A percentile compares a stretch with the other conserved stretches of the same genome.
These are phyloP conservation scores for Thoreauomyces humboldtii DNA, from an alignment of 192 early-diverging fungal species.

Conservation along the genomic window DNA sequence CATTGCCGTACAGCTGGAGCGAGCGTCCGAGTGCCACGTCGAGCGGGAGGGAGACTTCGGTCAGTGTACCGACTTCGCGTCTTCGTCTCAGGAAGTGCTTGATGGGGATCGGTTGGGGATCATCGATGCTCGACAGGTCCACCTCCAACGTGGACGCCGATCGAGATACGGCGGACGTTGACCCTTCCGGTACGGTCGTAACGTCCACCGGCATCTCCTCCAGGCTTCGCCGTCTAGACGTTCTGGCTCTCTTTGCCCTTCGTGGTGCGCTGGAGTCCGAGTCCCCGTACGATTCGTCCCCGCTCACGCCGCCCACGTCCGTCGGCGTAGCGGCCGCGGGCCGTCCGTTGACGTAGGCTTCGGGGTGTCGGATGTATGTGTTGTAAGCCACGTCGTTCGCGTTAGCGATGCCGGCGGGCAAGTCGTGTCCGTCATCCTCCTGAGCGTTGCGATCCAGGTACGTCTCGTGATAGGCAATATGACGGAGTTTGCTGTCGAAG, in stretches of 20 bases:
- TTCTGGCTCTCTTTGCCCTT: no score
- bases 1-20: not conserved
- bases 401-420: not conserved
- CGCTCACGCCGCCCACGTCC: no score
- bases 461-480: conserved; percentile 28
- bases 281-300: no score
- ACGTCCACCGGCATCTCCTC: no score
- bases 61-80: conserved; percentile 2
- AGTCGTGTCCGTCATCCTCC: conserved; percentile 22
- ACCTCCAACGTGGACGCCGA: no score
- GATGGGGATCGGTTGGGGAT: not conserved
- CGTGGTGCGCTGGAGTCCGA: no score
- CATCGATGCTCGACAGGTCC: no score
- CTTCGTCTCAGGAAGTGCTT: conserved; percentile 15
- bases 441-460: conserved; percentile 29
- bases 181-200: no score
- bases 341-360: not conserved
- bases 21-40: conserved; percentile 30
- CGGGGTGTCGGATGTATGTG: conserved; percentile 7
- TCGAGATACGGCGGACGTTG: no score
- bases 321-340: not conserved
- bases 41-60: conserved; percentile 18
- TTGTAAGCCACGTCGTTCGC: not conserved
- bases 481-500: conserved; percentile 32
- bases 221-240: no score